Evolutionary conservation across 1,139 yeast species (phyloP).

Genomic region (Keqinozyma sinolaborantium): DNA sequence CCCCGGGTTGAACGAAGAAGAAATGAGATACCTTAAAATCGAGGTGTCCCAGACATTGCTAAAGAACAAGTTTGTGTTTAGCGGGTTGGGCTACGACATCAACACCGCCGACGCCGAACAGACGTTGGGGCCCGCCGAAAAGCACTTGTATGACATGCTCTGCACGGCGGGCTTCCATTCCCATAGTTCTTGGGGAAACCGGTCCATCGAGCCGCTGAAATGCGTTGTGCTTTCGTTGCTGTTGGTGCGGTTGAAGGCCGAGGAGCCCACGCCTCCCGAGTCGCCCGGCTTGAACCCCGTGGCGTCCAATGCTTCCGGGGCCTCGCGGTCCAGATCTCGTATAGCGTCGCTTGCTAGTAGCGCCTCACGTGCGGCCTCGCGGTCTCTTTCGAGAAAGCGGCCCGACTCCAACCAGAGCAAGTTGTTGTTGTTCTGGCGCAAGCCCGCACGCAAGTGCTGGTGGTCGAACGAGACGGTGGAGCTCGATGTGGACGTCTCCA

Average conservation of each 20-base stretch:
- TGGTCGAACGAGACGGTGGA: constrained; percentile 76
- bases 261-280: constrained; percentile 33
- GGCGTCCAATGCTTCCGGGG: constrained; percentile 34
- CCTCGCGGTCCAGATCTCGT: constrained; percentile 43
- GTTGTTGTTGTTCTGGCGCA: constrained; percentile 88
- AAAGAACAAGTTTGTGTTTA: constrained; percentile 60
- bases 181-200: constrained; percentile 79
- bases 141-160: constrained; percentile 90
- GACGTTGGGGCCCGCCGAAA: constrained; percentile 85
- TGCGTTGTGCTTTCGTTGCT: constrained; percentile 85
- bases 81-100: constrained; percentile 57
- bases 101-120: constrained; percentile 23
- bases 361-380: constrained; percentile 48
- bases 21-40: constrained; percentile 62
- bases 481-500: constrained; percentile 37
- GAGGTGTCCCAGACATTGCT: constrained; percentile 58
- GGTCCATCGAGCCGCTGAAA: constrained; percentile 80
- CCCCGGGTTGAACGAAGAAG: constrained; percentile 44
- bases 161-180: constrained; percentile 82
- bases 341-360: constrained; percentile 39
- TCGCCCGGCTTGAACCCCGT: constrained; percentile 51
- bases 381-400: constrained; percentile 49
- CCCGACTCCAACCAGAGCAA: constrained; percentile 45
- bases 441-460: constrained; percentile 99
- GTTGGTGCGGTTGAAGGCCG: constrained; percentile 59